Base-by-base conservation (phyloP, 805 yeast genomes). In the Myxozyma vanderwaltii region DNA sequence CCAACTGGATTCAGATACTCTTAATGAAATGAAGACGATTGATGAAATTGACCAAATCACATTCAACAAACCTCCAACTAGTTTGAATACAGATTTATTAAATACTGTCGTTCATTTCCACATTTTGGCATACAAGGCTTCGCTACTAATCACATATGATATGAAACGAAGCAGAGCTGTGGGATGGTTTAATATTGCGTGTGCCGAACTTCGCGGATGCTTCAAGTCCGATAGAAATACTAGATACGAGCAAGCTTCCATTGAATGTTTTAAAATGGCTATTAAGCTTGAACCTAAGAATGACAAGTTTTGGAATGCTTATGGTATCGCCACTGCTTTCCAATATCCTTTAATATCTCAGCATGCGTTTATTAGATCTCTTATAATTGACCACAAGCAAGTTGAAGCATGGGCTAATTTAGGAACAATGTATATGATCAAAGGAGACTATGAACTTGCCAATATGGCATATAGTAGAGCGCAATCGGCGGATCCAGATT, bases 301-400 rank as follows among this genome's bases (percentile, higher is more conserved):
- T 63, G 77, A 86, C 1, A 84, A 81, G 19, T 84, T 84, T 58
- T 94, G 99, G 99, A 77, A 82, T 54, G 86, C 88, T 0, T 76
- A 92, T 29, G 99, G 98, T 13, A 80, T 86, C 57, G 87, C 91
- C 0, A 82, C 89, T 6, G 79, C 85, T 55, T 74, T 82, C 2
- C 72, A 77, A 3, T 87, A 84, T 64, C 85, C 92, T 0, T 80
- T 81, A 49, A 87, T 89, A 5, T 78, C 97, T 0, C 99, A 94
- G 73, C 99, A 94, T 74, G 90, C 97, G 71, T 89, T 88, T 67
- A 88, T 94, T 67, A 86, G 89, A 63, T 91, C 97, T 0, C 74
- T 85, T 1, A 79, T 88, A 0, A 73, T 91, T 40, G 86, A 88
- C 49, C 82, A 88, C 5, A 82, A 82, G 54, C 88, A 88, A 56